Conservation (phyloP, 768 basidiomycete genomes). For the Lentinula guzmanii region DNA sequence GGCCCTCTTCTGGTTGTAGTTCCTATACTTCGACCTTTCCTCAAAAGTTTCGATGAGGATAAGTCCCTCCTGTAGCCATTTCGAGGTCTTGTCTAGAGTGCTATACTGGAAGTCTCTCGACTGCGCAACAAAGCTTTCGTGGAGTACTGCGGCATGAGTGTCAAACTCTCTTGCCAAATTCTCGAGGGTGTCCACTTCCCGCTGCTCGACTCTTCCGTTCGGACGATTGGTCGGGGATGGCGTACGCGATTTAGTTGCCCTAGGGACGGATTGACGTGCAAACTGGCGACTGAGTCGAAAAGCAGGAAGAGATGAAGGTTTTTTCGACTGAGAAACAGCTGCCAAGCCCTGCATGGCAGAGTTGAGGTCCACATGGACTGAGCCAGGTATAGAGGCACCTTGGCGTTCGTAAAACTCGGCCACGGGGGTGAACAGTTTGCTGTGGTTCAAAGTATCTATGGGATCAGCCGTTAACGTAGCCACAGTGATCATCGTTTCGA, state of each 20-base stretch:
- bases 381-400: not conserved
- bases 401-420: not conserved
- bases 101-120: not conserved
- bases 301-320: not conserved
- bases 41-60: not conserved
- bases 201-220: not conserved
- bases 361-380: not conserved
- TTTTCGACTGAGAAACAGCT: not conserved
- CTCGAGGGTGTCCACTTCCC: not conserved
- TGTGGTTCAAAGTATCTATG: too few relatives aligned
- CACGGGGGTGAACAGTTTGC: not conserved
- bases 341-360: not conserved
- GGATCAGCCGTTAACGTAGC: too few relatives aligned
- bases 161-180: not conserved
- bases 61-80: not conserved
- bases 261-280: not conserved
- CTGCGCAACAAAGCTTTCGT: not conserved
- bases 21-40: not conserved
- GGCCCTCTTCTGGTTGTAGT: not conserved
- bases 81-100: not conserved
- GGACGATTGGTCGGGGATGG: not conserved
- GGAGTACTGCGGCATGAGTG: not conserved
- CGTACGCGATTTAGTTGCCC: not conserved
- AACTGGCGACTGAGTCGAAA: not conserved
- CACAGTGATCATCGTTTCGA: too few relatives aligned